Percentiles rank a stretch among this genome's conserved stretches.
Conservation (phyloP, 1,284 basidiomycete genomes). For the Apiotrichum sp. region DNA sequence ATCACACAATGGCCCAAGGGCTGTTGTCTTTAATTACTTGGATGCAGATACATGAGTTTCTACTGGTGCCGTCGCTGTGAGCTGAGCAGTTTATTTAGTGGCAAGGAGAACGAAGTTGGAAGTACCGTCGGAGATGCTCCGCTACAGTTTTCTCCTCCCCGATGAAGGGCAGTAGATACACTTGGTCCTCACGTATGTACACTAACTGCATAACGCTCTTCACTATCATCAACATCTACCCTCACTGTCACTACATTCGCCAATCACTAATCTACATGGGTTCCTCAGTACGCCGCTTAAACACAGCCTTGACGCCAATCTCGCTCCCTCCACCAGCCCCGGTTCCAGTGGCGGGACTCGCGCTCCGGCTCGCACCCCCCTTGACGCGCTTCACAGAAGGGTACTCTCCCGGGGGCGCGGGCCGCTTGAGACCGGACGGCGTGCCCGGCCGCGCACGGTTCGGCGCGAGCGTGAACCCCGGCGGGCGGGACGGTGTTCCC, state of each 20-base stretch:
- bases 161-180: too few species aligned
- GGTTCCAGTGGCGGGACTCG: slow-evolving; percentile 8
- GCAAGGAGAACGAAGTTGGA: too few species aligned
- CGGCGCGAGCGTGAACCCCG: not conserved
- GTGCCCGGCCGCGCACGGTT: slow-evolving; percentile 7
- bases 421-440: slow-evolving; percentile 7
- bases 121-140: too few species aligned
- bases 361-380: slow-evolving; percentile 11
- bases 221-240: too few species aligned
- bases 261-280: not conserved
- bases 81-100: too few species aligned
- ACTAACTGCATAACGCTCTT: too few species aligned
- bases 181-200: too few species aligned
- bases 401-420: not conserved
- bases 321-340: not conserved
- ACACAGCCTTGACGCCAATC: slow-evolving; percentile 16
- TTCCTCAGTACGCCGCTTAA: slow-evolving; percentile 12
- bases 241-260: too few species aligned
- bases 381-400: slow-evolving; percentile 10
- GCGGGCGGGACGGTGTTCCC: slow-evolving; percentile 4
- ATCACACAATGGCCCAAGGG: too few species aligned
- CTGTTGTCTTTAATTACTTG: not conserved
- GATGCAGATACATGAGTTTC: not conserved
- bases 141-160: too few species aligned
- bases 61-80: too few species aligned